Percentiles rank a stretch among this genome's conserved stretches.
phyloP scores from a whole-genome alignment of 2,329 filamentous ascomycete species.

The Aspergillus costaricaensis region DNA sequence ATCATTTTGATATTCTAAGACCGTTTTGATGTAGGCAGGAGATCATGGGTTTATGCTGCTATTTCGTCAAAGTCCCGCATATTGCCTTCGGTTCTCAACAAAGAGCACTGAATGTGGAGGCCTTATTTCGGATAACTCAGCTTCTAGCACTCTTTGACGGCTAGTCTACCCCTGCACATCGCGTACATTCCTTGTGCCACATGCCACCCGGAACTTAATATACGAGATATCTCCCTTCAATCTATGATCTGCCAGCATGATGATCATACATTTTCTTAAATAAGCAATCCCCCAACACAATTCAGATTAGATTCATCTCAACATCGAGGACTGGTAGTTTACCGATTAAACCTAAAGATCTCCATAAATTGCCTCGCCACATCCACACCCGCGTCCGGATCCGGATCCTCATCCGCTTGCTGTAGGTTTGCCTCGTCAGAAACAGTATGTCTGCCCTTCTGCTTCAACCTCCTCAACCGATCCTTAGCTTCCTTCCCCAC shows the following conservation, averaged over 20 bases:
- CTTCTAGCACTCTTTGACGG: neutral
- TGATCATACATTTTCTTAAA: neutral
- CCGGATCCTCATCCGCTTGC: conserved; percentile 31
- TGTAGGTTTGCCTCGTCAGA: conserved; percentile 16
- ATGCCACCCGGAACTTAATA: neutral
- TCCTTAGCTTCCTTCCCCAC: conserved; percentile 42
- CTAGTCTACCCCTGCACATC: neutral
- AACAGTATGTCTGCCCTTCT: conserved; percentile 15
- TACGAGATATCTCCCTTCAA: neutral
- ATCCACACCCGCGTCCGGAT: conserved; percentile 42
- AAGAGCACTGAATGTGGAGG: neutral
- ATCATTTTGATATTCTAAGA: neutral
- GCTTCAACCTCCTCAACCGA: conserved; percentile 27
- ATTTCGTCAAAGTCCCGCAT: neutral
- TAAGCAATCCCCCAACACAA: neutral
- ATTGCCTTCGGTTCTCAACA: neutral
- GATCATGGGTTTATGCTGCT: neutral
- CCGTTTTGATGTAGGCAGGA: neutral
- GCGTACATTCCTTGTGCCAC: neutral
- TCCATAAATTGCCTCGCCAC: conserved; percentile 50
- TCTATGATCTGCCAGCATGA: neutral
- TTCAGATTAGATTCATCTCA: neutral
- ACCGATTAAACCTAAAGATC: conserved; percentile 47
- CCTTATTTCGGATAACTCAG: neutral
- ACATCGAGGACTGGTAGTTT: neutral